A percentile compares a stretch with the other conserved stretches of the same genome.
These are phyloP conservation scores for Sphenostylis stenocarpa DNA, from an alignment of 306 rosid species.

Conservation along the genomic window DNA sequence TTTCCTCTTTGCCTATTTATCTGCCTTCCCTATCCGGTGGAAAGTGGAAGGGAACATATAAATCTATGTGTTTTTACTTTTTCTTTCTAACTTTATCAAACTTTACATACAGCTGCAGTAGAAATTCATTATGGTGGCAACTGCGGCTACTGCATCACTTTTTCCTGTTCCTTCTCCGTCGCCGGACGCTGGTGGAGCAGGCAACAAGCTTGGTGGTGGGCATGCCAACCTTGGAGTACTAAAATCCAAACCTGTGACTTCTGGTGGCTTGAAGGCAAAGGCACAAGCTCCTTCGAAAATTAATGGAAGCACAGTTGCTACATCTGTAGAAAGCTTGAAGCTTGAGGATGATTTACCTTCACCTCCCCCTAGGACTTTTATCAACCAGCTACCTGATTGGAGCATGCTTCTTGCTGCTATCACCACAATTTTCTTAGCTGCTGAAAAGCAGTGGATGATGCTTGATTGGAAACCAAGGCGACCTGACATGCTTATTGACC, in stretches of 20 bases:
- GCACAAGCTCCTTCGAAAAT: conserved; percentile 93
- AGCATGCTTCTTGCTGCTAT: conserved; percentile 99
- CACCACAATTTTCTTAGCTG: conserved; percentile 96
- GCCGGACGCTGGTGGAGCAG: conserved; percentile 50
- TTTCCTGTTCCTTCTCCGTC: conserved; percentile 67
- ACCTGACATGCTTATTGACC: conserved; percentile 85
- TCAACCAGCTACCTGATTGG: conserved; percentile 98
- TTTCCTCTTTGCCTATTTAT: not conserved
- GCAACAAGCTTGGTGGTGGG: conserved; percentile 52
- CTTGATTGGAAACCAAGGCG: conserved; percentile 99
- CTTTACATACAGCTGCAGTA: conserved; percentile 22
- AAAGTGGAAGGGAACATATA: conserved; percentile 12
- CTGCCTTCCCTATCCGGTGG: not conserved
- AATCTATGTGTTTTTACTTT: not conserved
- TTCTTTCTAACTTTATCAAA: conserved; percentile 23
- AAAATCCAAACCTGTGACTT: conserved; percentile 57
- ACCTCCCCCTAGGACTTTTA: conserved; percentile 81
- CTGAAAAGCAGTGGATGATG: conserved; percentile 99
- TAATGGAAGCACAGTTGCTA: conserved; percentile 70
- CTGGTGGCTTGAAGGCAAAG: conserved; percentile 76
- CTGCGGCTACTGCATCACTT: conserved; percentile 76
- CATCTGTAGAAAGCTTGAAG: conserved; percentile 58
- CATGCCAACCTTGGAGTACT: conserved; percentile 50
- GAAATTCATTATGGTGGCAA: conserved; percentile 80
- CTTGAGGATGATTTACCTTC: conserved; percentile 60